Evolutionary conservation across 1,284 basidiomycete genomes (phyloP), one percentile per base, ranked within the genome.

Genomic region (Xanthoconium separans): DNA sequence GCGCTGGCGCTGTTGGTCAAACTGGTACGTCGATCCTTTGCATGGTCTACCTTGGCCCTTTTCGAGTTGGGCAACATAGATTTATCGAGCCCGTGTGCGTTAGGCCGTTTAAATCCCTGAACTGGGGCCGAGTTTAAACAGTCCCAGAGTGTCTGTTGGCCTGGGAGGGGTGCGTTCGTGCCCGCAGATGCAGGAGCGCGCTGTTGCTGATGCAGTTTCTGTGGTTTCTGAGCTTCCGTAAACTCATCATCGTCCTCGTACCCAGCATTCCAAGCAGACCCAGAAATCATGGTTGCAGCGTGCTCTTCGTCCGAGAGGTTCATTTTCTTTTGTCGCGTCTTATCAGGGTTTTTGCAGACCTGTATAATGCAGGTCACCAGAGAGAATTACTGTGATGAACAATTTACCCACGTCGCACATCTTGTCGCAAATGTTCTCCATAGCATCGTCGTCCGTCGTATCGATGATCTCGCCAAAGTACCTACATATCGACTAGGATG

Each of bases 381-480:
- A 16, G 12, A 13, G 31, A 24, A 30, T 16, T 7, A 44, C 15
- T 8, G 20, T 7, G 13, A 40, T 31, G 27, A 27, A 6, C 39
- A 44, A 44, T 45, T 22, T 8, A 75, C 86, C 50, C 63, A 93
- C 92, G 70, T 95, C 92, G 63, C 92, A 95, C 89, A 93, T 93
- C 39, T 76, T 75, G 54, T 87, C 70, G 63, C 93, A 95, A 60
- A 91, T 85, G 4, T 68, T 65, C 54, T 78, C 77, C 48, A 79
- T 68, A 6, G 77, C 60, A 7, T 74, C 75, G 3, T 73, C 58
- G 57, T 89, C 77, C 6, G 65, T 70, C 4, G 73, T 65, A 59
- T 89, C 79, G 41, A 93, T 82, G 3, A 69, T 64, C 68, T 95
- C 93, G 0, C 89, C 92, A 63, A 95, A 94, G 66, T 91, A 93